Conservation (phyloP, 2,329 filamentous ascomycete species). For the Didymella segeticola region DNA sequence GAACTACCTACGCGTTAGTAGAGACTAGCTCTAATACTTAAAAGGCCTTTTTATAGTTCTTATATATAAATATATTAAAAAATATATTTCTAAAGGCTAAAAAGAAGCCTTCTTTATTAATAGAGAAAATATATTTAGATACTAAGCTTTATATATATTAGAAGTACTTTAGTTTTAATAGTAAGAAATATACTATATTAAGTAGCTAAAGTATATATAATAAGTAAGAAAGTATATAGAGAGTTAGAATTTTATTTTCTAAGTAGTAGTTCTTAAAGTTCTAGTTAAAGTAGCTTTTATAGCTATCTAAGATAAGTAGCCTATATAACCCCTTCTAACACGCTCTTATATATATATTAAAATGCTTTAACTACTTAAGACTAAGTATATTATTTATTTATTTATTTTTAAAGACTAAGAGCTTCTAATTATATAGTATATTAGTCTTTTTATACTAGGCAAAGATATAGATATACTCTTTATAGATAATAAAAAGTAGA, state of each 20-base stretch:
- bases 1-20: constrained; percentile 1
- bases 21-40: constrained; percentile 10
- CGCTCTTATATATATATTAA: constrained; percentile 21
- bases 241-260: constrained; percentile 18
- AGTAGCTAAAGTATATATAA: constrained; percentile 25
- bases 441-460: constrained; percentile 30
- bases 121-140: constrained; percentile 39
- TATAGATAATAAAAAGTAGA: constrained; percentile 27
- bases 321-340: constrained; percentile 10
- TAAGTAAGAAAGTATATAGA: constrained; percentile 10
- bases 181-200: constrained; percentile 26
- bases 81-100: constrained; percentile 10
- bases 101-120: constrained; percentile 30
- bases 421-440: constrained; percentile 19
- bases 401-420: constrained; percentile 22
- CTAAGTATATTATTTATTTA: constrained; percentile 21
- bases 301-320: constrained; percentile 23
- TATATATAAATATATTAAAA: constrained; percentile 12
- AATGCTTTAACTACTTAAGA: constrained; percentile 25
- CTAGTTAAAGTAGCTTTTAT: constrained; percentile 18
- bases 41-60: constrained; percentile 12
- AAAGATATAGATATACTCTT: constrained; percentile 16
- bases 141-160: constrained; percentile 33
- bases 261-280: constrained; percentile 21
- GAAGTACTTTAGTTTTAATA: constrained; percentile 34